A percentile compares a stretch with the other conserved stretches of the same genome.
phyloP scores from a whole-genome alignment of 768 basidiomycete genomes.

The Asterophora parasitica region DNA sequence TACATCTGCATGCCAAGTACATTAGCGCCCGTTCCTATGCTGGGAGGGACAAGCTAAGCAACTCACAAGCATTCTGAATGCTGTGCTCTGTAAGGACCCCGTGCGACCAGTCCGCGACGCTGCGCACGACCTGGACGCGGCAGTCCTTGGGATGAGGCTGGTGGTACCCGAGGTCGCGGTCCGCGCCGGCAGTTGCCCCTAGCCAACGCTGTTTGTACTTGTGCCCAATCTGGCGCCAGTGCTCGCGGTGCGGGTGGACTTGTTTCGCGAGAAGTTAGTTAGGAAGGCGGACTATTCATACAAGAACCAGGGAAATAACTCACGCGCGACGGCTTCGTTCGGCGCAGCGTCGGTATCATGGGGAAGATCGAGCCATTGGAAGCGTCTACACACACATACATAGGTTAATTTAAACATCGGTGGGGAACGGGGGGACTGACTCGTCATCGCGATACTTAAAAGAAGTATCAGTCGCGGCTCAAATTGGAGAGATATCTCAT shows the following conservation, averaged over 20 bases:
- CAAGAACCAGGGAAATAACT: not conserved
- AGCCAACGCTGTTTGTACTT: constrained; percentile 66
- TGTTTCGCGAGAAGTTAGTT: not conserved
- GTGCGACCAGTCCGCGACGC: too few species aligned
- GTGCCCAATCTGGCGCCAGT: constrained; percentile 52
- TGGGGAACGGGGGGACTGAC: constrained; percentile 30
- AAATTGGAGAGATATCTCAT: constrained; percentile 9
- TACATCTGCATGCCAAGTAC: constrained; percentile 64
- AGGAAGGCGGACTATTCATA: not conserved
- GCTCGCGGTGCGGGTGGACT: constrained; percentile 65
- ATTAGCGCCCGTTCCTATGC: too few species aligned
- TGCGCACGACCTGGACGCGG: constrained; percentile 78
- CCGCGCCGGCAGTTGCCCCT: constrained; percentile 32
- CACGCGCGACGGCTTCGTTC: constrained; percentile 44
- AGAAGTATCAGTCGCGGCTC: not conserved
- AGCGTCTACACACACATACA: constrained; percentile 35
- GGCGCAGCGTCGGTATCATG: constrained; percentile 60
- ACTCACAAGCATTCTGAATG: too few species aligned
- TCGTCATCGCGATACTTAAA: constrained; percentile 39
- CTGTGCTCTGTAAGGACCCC: too few species aligned
- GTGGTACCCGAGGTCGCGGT: constrained; percentile 31
- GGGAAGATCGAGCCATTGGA: constrained; percentile 75
- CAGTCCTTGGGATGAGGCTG: constrained; percentile 46
- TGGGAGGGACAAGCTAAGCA: not conserved
- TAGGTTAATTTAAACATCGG: not conserved